phyloP scores from a whole-genome alignment of 768 basidiomycete genomes.

The Pulveroboletus sp. region DNA sequence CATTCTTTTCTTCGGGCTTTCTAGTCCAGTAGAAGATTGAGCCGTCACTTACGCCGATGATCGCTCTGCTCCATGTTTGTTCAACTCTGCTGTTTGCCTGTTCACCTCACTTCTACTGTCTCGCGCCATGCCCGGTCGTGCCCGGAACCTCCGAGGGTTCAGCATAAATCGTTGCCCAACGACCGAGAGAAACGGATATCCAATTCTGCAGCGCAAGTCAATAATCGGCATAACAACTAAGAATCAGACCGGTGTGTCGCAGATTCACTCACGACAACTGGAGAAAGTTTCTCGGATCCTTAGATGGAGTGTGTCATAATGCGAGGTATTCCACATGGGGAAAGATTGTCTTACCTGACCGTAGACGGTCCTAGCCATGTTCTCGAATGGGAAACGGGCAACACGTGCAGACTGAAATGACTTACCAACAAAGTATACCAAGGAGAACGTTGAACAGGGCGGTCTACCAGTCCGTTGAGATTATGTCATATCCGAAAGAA shows the following conservation, averaged over 20 bases:
- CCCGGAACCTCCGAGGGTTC: neutral
- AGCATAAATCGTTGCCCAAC: constrained; percentile 3
- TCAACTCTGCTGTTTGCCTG: neutral
- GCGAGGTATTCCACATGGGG: neutral
- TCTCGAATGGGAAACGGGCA: neutral
- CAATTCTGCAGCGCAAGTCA: neutral
- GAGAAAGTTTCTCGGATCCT: neutral
- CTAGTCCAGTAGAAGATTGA: neutral
- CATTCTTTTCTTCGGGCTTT: too few relatives aligned
- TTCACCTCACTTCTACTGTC: neutral
- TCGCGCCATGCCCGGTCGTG: neutral
- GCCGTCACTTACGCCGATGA: too few relatives aligned
- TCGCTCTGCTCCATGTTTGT: neutral
- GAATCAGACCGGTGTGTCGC: neutral
- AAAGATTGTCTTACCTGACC: neutral
- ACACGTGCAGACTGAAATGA: neutral
- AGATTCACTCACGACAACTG: neutral
- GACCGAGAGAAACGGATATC: neutral
- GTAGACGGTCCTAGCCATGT: neutral
- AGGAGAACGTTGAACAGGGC: neutral
- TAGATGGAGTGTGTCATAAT: neutral
- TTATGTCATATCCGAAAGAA: too few relatives aligned
- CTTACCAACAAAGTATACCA: constrained; percentile 1
- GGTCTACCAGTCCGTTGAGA: neutral
- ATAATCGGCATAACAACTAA: neutral